A percentile compares a stretch with the other conserved stretches of the same genome.
Conservation (phyloP, 805 yeast species). For the Kuraishia capsulata region DNA sequence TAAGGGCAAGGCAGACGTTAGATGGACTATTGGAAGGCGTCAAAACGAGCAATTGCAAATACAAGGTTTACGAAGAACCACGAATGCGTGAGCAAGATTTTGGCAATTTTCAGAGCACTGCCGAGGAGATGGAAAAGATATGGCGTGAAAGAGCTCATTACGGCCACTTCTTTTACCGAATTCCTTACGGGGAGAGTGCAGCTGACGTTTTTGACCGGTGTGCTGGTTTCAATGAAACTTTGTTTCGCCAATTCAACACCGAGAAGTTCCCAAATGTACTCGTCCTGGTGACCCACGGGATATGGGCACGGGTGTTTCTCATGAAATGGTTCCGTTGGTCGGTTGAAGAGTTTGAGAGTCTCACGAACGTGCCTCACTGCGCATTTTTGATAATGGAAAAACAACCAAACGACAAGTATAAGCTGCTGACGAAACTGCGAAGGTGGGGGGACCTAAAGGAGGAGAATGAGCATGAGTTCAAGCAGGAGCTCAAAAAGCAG, state of each 20-base stretch:
- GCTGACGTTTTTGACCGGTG: conserved; percentile 93
- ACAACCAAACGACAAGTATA: conserved; percentile 38
- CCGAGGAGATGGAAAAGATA: conserved; percentile 68
- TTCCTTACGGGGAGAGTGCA: conserved; percentile 91
- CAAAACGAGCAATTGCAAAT: conserved; percentile 31
- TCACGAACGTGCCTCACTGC: conserved; percentile 81
- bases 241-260: conserved; percentile 68
- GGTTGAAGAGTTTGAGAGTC: conserved; percentile 78
- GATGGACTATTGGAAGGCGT: conserved; percentile 54
- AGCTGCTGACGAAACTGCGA: conserved; percentile 48
- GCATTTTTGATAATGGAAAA: conserved; percentile 72
- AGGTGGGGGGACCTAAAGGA: conserved; percentile 64
- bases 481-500: conserved; percentile 14
- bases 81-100: conserved; percentile 92
- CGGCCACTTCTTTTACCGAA: conserved; percentile 83
- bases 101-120: conserved; percentile 80
- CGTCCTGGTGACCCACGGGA: conserved; percentile 86
- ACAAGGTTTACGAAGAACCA: conserved; percentile 74
- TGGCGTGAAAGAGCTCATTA: conserved; percentile 82
- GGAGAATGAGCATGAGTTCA: conserved; percentile 14
- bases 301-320: conserved; percentile 85
- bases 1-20: conserved; percentile 77
- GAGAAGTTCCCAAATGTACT: conserved; percentile 71
- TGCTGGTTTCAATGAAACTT: conserved; percentile 81
- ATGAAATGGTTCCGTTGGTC: conserved; percentile 96